Base-by-base conservation (phyloP, 2,329 filamentous ascomycete genomes). In the Zarea fungicola region DNA sequence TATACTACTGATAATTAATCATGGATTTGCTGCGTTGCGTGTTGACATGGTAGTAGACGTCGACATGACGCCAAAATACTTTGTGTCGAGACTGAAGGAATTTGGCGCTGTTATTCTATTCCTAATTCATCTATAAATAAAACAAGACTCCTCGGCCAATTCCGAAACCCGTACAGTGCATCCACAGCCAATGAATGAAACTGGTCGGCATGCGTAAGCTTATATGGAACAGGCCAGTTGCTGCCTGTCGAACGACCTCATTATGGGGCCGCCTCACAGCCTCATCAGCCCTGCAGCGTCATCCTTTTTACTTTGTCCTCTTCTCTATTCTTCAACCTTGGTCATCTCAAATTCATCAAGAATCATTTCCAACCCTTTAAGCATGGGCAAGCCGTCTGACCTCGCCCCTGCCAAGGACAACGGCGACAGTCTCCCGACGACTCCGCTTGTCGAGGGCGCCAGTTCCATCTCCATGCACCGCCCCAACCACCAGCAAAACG, bases 361-460 rank as follows among this genome's bases (percentile, higher is more conserved):
- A 34, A 21, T n/a, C n/a, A n/a, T n/a, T n/a, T n/a, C n/a, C n/a
- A 22, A 36, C 36, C 13, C 28, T 28, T 28, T 11, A 45, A 52
- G 23, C 41, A 63, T 63, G 61, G 61, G 60, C 48, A 63, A 60
- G 40, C 51, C 52, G 13, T 46, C 50, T 13, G 57, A 58, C 41
- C 32, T 50, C 39, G 21, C 50, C 32, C 44, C 37, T 46, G 34
- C 23, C 8, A 37, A 29, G n/a, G 42, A 39, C 16, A 43, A 52
- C 29, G 45, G 50, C 14, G 48, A 52, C 32, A 52, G 40, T 28
- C 54, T 54, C 19, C 46, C 49, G 9, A 48, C 56, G 10, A 51
- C 53, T 3, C 55, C 56, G 18, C 50, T 60, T 47, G 56, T 54
- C 50, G 59, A 67, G 41, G 47, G 60, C 7, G 46, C 58, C 39